Percentiles rank a stretch among this genome's conserved stretches.
These are phyloP conservation scores for Exserohilum turcica DNA, from an alignment of 2,329 filamentous ascomycete species.

Conservation along the genomic window DNA sequence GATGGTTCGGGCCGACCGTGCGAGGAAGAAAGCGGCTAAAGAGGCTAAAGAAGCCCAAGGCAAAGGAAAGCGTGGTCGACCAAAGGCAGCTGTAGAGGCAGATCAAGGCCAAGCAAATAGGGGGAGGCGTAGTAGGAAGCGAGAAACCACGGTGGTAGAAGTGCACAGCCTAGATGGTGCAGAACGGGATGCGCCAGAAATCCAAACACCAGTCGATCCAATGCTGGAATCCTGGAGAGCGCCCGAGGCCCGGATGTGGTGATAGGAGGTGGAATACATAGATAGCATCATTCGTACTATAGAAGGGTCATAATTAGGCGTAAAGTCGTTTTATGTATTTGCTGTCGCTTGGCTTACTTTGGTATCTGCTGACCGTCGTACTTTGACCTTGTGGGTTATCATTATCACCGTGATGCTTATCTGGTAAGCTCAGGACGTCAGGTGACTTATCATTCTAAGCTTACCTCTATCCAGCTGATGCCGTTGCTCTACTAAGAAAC, in stretches of 20 bases:
- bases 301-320: not conserved
- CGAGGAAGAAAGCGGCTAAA: slow-evolving; percentile 3
- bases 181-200: not conserved
- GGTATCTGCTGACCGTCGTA: not conserved
- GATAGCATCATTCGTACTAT: not conserved
- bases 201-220: not conserved
- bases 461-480: not conserved
- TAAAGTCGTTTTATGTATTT: not conserved
- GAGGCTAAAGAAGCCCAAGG: not conserved
- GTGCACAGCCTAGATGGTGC: not conserved
- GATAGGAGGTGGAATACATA: not conserved
- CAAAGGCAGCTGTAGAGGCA: not conserved
- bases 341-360: not conserved
- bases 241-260: not conserved
- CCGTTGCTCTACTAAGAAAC: not conserved
- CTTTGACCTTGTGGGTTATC: not conserved
- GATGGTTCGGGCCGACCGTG: slow-evolving; percentile 10
- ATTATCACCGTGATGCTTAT: not conserved
- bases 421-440: not conserved
- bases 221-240: not conserved
- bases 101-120: not conserved
- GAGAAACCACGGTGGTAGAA: not conserved
- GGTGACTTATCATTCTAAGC: too few relatives aligned
- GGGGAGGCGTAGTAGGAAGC: not conserved
- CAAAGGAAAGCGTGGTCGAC: too few relatives aligned